Evolutionary conservation across 73 alveolate species (phyloP), one percentile per base, ranked within the genome.

Genomic region (Paramecium bursaria): DNA sequence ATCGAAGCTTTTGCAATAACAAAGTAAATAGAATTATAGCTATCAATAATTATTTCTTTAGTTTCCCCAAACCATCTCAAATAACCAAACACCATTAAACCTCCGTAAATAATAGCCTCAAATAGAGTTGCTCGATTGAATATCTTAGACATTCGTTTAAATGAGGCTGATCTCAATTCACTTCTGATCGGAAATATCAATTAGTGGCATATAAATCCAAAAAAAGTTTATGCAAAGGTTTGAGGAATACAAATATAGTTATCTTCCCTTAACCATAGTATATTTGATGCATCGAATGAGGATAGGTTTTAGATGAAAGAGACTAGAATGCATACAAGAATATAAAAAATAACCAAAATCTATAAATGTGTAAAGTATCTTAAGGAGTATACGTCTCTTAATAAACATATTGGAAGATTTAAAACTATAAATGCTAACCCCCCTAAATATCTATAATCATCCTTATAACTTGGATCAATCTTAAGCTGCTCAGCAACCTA

Each of bases 291-390:
- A 35, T 25, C 26, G 9, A 6, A 4, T 19, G 11, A 11, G 2
- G 60, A 10, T 39, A 19, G 42, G 27, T 67, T 67, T 19, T 39
- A 19, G 4, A 67, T 39, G 61, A 67, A 67, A 39, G 14, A 42
- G 1, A 67, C 35, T 1, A 67, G 9, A 2, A 67, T 67, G 0
- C 60, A 21, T 7, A 67, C 22, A 4, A 27, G 10, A 42, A 42
- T 67, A 42, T 67, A 67, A 0, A 47, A 35, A 21, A 67, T 67
- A 33, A 67, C 44, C 21, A 67, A 6, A 11, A 67, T 67, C 35
- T 67, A 39, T 39, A 67, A 42, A 67, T 67, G 82, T 39, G 82
- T 67, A 21, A 67, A 67, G 60, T 67, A 67, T 42, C 82, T 31
- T 67, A 67, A 67, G 6, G 82, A 67, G 22, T 67, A 67, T 31